phyloP scores from a whole-genome alignment of 2,329 filamentous ascomycete species.

The Aspergillus unguis region DNA sequence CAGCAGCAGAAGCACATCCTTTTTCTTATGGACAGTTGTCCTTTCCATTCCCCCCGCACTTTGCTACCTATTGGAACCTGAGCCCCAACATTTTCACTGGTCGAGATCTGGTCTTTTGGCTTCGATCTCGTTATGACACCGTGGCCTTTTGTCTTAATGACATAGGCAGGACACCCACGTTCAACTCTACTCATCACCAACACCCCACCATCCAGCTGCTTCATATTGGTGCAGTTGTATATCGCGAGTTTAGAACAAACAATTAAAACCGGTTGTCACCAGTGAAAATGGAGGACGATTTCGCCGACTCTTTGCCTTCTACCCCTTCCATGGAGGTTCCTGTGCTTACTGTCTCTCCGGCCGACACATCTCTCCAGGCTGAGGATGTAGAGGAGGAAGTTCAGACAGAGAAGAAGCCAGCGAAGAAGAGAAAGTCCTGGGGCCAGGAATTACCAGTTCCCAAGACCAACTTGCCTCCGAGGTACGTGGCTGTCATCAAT shows the following conservation, averaged over 20 bases:
- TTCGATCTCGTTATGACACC: conserved; percentile 35
- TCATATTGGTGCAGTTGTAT: neutral
- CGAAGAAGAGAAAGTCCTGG: conserved; percentile 98
- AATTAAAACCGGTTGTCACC: conserved; percentile 5
- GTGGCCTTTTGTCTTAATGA: conserved; percentile 28
- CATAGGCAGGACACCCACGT: conserved; percentile 7
- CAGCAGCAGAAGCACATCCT: conserved; percentile 6
- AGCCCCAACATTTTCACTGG: conserved; percentile 9
- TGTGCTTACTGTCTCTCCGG: conserved; percentile 40
- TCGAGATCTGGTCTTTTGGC: conserved; percentile 27
- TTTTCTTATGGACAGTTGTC: conserved; percentile 34
- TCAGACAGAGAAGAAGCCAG: conserved; percentile 59
- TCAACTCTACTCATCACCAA: conserved; percentile 5
- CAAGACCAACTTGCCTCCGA: conserved; percentile 91
- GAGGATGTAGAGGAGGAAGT: conserved; percentile 20
- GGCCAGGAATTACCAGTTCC: conserved; percentile 94
- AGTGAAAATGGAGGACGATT: conserved; percentile 32
- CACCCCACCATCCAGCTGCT: conserved; percentile 1
- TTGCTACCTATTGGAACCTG: conserved; percentile 12
- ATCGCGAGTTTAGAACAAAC: conserved; percentile 8
- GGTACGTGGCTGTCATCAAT: conserved; percentile 51
- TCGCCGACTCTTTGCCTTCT: conserved; percentile 32
- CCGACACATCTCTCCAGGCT: conserved; percentile 37
- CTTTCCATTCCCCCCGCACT: conserved; percentile 23
- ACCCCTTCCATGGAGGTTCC: conserved; percentile 34